phyloP scores from a whole-genome alignment of 2,329 filamentous ascomycete genomes.

The Colletotrichum sp. region DNA sequence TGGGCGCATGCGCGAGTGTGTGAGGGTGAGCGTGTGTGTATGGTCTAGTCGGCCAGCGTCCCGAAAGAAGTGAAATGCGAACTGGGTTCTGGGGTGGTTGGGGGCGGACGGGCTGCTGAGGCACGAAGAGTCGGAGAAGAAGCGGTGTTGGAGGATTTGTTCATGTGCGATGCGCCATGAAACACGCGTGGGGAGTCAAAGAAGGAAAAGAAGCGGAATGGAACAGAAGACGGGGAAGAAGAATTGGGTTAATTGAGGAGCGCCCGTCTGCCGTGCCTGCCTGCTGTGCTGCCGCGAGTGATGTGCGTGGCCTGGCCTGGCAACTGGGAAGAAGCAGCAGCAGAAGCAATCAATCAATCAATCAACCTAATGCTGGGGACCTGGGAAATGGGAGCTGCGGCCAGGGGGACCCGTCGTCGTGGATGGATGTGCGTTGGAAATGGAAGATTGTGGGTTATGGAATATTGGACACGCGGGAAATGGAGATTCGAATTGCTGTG shows the following conservation, averaged over 20 bases:
- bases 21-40: neutral
- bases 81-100: neutral
- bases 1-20: neutral
- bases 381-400: neutral
- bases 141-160: neutral
- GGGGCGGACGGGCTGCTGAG: neutral
- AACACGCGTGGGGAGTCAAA: neutral
- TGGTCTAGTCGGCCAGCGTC: neutral
- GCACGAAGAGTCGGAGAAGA: conserved; percentile 15
- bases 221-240: neutral
- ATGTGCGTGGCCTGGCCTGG: neutral
- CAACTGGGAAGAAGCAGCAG: neutral
- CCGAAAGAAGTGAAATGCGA: neutral
- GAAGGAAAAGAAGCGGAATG: conserved; percentile 10
- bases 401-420: neutral
- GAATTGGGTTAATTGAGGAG: neutral
- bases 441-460: neutral
- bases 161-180: neutral
- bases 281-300: neutral
- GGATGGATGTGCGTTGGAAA: neutral
- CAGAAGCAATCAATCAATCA: neutral
- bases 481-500: neutral
- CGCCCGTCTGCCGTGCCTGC: neutral
- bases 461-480: neutral
- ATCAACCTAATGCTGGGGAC: neutral